Evolutionary conservation across 495 filamentous ascomycete genomes (phyloP), one percentile per base, ranked within the genome.

Genomic region (Podospora fimiseda): DNA sequence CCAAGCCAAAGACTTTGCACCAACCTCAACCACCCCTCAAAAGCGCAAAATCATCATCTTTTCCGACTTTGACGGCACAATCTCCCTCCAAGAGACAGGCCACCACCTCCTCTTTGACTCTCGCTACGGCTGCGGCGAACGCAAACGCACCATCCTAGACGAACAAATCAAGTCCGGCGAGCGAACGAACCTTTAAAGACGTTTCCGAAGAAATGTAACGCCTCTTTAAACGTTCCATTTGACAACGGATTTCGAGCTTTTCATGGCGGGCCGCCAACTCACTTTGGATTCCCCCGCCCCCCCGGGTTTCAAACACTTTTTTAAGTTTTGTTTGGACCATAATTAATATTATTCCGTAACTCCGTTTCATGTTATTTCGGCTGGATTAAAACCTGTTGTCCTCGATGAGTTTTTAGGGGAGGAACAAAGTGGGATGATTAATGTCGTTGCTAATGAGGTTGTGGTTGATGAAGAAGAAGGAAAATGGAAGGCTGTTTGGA

Each of bases 141-240:
- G 72, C 23, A 75, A 74, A 37, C 74, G 83, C 21, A 60, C 79
- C 45, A 64, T 77, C 39, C 78, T 88, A 20, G 85, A 88, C 51
- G 71, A 78, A 43, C 80, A 88, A 56, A 86, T 89, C 63, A 79
- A 84, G 50, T 74, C 71, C 9, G 85, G 85, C 51, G 76, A 82
- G 62, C 76, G 84, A 8, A 81, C 83, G 0, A n/a, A n/a, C n/a
- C n/a, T 88, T 88, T 72, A 73, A 83, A 23, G 85, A 88, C n/a
- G 82, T 83, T 22, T 87, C 83, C 2, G 84, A 88, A 51, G 85
- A 88, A 62, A 87, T 88, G 84, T 88, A 84, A n/a, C 84, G 80
- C 78, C 16, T 85, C 81, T 1, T 70, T 89, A 0, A 71, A 78
- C 49, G 75, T 88, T 9, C 83, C 84, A 13, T 87, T 88, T 60